These are phyloP conservation scores for Xylaria sp. DNA, from an alignment of 2,329 filamentous ascomycete genomes.

Conservation along the genomic window DNA sequence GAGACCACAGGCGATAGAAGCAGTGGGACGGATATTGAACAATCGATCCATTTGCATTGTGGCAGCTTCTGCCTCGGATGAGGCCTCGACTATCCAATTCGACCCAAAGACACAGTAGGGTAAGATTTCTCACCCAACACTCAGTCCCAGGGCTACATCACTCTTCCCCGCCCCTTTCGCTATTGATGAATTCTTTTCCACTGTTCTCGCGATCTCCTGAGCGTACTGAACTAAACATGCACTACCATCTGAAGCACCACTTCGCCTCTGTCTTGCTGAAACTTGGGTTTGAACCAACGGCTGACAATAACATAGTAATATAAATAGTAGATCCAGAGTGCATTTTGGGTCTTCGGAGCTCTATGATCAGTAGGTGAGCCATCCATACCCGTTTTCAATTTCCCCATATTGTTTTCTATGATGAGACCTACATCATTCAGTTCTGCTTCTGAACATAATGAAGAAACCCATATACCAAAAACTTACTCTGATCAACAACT, in stretches of 20 bases:
- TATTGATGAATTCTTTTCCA: slow-evolving; percentile 63
- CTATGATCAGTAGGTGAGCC: slow-evolving; percentile 12
- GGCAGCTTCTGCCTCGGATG: neutral
- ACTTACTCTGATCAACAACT: slow-evolving; percentile 50
- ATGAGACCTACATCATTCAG: slow-evolving; percentile 69
- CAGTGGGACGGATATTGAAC: too few relatives aligned
- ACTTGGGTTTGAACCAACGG: slow-evolving; percentile 6
- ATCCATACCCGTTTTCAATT: neutral
- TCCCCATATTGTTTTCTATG: slow-evolving; percentile 51
- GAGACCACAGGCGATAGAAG: neutral
- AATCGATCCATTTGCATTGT: too few relatives aligned
- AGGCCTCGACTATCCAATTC: neutral
- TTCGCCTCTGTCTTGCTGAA: slow-evolving; percentile 27
- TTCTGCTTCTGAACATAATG: slow-evolving; percentile 77
- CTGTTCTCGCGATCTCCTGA: slow-evolving; percentile 67
- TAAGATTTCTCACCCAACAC: slow-evolving; percentile 9
- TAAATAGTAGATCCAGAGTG: neutral
- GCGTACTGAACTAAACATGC: slow-evolving; percentile 70
- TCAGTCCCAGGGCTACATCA: neutral
- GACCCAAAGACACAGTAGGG: neutral
- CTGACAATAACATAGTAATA: slow-evolving; percentile 27
- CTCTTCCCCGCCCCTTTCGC: slow-evolving; percentile 33
- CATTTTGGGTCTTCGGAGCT: too few relatives aligned
- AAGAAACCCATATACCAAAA: slow-evolving; percentile 72
- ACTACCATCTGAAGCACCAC: slow-evolving; percentile 73